phyloP scores from a whole-genome alignment of 106 monocot genomes.

The Dioscorea zingiberensis region DNA sequence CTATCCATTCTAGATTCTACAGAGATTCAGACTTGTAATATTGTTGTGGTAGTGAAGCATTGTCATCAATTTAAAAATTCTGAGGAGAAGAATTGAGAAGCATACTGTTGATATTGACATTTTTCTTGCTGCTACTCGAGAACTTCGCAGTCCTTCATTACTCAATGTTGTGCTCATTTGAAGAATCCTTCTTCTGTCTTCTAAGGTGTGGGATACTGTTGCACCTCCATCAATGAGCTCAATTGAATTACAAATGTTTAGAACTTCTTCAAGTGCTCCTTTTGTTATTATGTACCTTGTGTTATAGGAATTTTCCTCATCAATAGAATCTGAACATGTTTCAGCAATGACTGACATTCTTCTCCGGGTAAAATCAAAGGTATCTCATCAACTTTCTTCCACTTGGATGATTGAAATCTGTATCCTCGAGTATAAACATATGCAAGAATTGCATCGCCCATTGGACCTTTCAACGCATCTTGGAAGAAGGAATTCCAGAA shows the following conservation, averaged over 20 bases:
- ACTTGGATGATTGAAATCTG: constrained; percentile 28
- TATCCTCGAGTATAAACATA: constrained; percentile 30
- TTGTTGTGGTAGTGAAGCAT: no score
- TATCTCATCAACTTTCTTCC: constrained; percentile 39
- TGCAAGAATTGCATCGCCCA: constrained; percentile 43
- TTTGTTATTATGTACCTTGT: constrained; percentile 28
- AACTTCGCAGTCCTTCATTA: constrained; percentile 33
- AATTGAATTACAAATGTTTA: constrained; percentile 22
- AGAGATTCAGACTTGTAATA: no score
- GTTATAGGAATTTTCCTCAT: background rate
- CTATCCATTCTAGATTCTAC: no score
- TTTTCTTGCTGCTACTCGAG: constrained; percentile 31
- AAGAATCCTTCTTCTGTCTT: constrained; percentile 23
- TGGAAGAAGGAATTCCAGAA: constrained; percentile 44
- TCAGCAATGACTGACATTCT: constrained; percentile 28
- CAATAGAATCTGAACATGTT: constrained; percentile 2
- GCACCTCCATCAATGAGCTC: constrained; percentile 8
- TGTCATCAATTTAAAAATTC: no score
- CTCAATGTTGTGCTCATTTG: constrained; percentile 24
- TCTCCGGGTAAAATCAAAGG: constrained; percentile 37
- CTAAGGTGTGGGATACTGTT: constrained; percentile 12
- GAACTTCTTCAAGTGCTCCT: constrained; percentile 37
- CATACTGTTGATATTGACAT: constrained; percentile 18
- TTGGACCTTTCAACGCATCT: constrained; percentile 20
- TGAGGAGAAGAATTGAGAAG: background rate